Percentiles rank a stretch among this genome's conserved stretches.
Evolutionary conservation across 495 filamentous ascomycete genomes (phyloP).

Genomic region (Trichoderma parareesei): DNA sequence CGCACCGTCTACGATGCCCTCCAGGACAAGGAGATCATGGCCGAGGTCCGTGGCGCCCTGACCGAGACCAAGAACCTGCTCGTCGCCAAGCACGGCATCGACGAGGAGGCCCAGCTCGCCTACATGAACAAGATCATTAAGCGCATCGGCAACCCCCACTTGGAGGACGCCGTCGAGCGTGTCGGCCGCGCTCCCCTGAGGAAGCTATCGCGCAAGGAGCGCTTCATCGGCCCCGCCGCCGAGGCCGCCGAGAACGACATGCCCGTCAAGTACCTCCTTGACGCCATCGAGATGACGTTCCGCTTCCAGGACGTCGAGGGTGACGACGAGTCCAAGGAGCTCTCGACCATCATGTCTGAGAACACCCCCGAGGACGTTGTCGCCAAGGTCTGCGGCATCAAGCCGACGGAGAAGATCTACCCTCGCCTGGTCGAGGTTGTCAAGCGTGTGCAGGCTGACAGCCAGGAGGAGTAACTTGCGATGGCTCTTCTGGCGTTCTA

Average conservation of each 20-base stretch:
- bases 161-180: conserved; percentile 88
- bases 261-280: conserved; percentile 60
- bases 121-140: conserved; percentile 89
- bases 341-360: conserved; percentile 73
- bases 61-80: conserved; percentile 79
- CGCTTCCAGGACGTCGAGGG: conserved; percentile 87
- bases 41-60: conserved; percentile 65
- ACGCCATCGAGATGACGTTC: conserved; percentile 75
- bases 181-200: conserved; percentile 90
- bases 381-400: conserved; percentile 64
- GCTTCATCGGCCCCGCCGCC: conserved; percentile 86
- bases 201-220: conserved; percentile 87
- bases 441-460: conserved; percentile 63
- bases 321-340: conserved; percentile 75
- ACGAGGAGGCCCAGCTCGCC: conserved; percentile 64
- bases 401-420: conserved; percentile 64
- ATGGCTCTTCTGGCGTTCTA: neutral
- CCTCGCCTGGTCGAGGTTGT: conserved; percentile 62
- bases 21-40: conserved; percentile 55
- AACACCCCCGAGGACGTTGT: conserved; percentile 59
- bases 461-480: conserved; percentile 24
- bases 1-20: conserved; percentile 80
- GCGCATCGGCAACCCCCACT: conserved; percentile 89
- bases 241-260: conserved; percentile 71
- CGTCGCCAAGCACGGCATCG: conserved; percentile 74